phyloP scores from a whole-genome alignment of 352 stramenopile species.

The Phytopythium aichiense region DNA sequence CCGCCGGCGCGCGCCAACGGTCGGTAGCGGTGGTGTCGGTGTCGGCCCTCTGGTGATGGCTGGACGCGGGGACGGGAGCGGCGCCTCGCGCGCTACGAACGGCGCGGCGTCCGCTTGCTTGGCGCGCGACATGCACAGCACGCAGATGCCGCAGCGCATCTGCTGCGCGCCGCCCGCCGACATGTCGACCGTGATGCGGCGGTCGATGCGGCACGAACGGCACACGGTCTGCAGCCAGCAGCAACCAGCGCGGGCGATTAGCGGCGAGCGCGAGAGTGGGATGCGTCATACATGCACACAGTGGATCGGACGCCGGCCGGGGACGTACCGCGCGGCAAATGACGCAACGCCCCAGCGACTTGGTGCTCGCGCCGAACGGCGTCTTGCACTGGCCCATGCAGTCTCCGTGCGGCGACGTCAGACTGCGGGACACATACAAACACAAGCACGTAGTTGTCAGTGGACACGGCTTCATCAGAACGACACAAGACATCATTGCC shows the following conservation, averaged over 20 bases:
- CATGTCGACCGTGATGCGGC: constrained; percentile 34
- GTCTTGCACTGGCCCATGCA: constrained; percentile 31
- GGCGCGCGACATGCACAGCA: constrained; percentile 28
- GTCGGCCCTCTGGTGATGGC: not conserved
- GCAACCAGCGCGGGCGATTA: not conserved
- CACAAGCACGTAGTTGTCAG: not conserved
- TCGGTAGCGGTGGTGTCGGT: too few species aligned
- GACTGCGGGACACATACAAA: not conserved
- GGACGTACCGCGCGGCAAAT: constrained; percentile 28
- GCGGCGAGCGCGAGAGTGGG: not conserved
- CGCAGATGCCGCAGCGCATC: constrained; percentile 29
- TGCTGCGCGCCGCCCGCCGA: constrained; percentile 24
- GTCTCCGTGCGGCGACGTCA: constrained; percentile 14
- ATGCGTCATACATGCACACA: not conserved
- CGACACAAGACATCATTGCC: not conserved
- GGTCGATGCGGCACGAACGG: constrained; percentile 27
- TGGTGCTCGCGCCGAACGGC: constrained; percentile 18
- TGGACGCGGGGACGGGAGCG: not conserved
- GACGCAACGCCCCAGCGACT: constrained; percentile 28
- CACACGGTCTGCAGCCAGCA: constrained; percentile 22
- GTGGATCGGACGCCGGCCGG: not conserved
- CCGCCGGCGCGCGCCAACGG: too few species aligned
- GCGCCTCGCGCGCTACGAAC: constrained; percentile 22
- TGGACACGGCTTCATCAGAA: constrained; percentile 1
- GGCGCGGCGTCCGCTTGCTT: constrained; percentile 19